Base-by-base conservation (phyloP, 1,284 basidiomycete genomes). In the Ustilago sp. region DNA sequence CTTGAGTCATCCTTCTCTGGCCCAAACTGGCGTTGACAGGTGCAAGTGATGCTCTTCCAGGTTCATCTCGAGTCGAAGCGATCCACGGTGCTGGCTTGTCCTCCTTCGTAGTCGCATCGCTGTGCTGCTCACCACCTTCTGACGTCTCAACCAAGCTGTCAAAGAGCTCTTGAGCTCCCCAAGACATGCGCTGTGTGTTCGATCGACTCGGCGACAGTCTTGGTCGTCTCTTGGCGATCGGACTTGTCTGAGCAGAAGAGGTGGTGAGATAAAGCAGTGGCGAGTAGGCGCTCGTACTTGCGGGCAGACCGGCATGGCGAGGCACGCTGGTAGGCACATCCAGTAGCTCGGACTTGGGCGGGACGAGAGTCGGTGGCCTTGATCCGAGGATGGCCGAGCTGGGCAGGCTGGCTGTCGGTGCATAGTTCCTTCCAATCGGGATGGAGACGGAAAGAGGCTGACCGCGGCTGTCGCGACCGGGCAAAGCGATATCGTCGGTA, bases 41-140 rank as follows among this genome's bases (percentile, higher is more conserved):
- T n/a, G 59, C 55, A 1, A 67, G 47, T 12, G 74, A 66, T 9
- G 51, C 13, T 15, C 36, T 52, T n/a, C 47, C 28, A 36, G 59
- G 63, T 7, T 61, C 68, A 34, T 82, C 80, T 56, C 74, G 80
- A 23, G 77, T 76, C 23, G 76, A 80, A 3, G 79, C 68, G 54
- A 81, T 82, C 79, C 80, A 82, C 9, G 79, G 79, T n/a, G 80
- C 80, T 23, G 80, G 80, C 47, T 72, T 66, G 65, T 65, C 66
- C 7, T 39, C 15, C 5, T 23, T 41, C 23, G 32, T 19, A n/a
- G 39, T 19, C 6, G 23, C 31, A 4, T 19, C 19, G 43, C 38
- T 31, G 47, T 54, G 39, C 32, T 43, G 43, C 17, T 34, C 39
- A 23, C 41, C 48, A 12, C 52, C 51, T 13, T 66, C 60, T 8